Evolutionary conservation across 2,329 filamentous ascomycete genomes (phyloP).

Genomic region (Emergomyces pasteurianus): DNA sequence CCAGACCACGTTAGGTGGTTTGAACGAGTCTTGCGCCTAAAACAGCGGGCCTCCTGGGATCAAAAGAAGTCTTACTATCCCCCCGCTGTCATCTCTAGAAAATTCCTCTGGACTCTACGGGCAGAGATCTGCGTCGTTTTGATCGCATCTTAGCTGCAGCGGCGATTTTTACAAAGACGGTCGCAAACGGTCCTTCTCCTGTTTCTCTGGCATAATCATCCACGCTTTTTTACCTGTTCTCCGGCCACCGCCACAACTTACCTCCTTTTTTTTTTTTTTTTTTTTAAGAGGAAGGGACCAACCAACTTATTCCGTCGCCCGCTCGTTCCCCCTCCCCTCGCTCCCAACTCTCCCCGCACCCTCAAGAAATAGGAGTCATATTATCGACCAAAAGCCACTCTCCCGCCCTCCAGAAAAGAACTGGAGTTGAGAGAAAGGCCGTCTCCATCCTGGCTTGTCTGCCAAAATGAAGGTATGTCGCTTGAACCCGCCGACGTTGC

Average conservation of each 20-base stretch:
- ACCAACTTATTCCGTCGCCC: neutral
- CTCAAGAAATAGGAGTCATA: neutral
- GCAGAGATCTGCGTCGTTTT: neutral
- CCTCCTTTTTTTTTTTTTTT: no score
- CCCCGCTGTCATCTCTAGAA: neutral
- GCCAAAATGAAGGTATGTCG: slow-evolving; percentile 16
- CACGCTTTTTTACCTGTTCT: neutral
- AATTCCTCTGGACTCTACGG: neutral
- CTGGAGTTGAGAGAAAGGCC: neutral
- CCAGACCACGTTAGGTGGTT: neutral
- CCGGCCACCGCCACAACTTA: neutral
- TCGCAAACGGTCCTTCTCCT: neutral
- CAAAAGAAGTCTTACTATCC: neutral
- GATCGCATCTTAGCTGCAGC: neutral
- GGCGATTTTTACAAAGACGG: neutral
- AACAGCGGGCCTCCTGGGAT: neutral
- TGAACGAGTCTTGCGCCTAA: neutral
- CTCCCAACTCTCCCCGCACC: neutral
- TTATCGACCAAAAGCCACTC: neutral
- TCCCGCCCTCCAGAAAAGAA: neutral
- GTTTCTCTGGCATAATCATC: neutral
- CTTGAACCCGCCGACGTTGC: neutral
- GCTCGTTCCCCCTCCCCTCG: neutral
- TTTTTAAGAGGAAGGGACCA: no score
- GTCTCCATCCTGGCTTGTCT: slow-evolving; percentile 5